These are phyloP conservation scores for Epichloe aotearoae DNA, from an alignment of 2,329 filamentous ascomycete genomes.

Conservation along the genomic window DNA sequence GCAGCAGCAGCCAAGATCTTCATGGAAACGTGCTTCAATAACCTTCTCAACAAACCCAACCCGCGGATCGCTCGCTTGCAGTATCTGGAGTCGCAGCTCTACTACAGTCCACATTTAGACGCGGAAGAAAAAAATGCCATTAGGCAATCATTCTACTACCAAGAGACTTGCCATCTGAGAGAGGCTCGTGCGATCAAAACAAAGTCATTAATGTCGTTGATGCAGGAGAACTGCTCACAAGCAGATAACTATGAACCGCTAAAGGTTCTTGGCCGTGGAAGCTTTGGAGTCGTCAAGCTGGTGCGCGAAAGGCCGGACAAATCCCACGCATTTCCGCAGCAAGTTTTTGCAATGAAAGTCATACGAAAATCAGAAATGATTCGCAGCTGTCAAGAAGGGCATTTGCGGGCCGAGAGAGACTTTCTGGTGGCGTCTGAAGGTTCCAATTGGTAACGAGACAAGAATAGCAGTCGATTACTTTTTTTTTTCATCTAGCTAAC, in stretches of 20 bases:
- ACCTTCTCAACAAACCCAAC: slow-evolving; percentile 40
- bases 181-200: slow-evolving; percentile 52
- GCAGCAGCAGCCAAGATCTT: slow-evolving; percentile 72
- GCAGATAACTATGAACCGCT: slow-evolving; percentile 55
- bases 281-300: slow-evolving; percentile 82
- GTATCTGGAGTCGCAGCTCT: slow-evolving; percentile 37
- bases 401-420: slow-evolving; percentile 80
- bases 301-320: slow-evolving; percentile 51
- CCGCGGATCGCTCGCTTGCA: slow-evolving; percentile 18
- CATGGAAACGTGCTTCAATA: slow-evolving; percentile 72
- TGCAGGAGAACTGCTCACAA: slow-evolving; percentile 6
- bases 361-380: slow-evolving; percentile 93
- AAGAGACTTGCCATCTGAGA: slow-evolving; percentile 64
- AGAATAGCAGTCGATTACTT: background rate
- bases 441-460: slow-evolving; percentile 52
- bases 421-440: slow-evolving; percentile 80
- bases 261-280: slow-evolving; percentile 79
- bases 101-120: slow-evolving; percentile 37
- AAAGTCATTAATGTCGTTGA: slow-evolving; percentile 10
- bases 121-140: slow-evolving; percentile 39
- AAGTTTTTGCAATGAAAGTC: slow-evolving; percentile 92
- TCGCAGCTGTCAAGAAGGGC: slow-evolving; percentile 79
- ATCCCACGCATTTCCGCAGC: slow-evolving; percentile 18
- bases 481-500: background rate
- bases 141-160: slow-evolving; percentile 45